Evolutionary conservation across 2,329 filamentous ascomycete genomes (phyloP).

Genomic region (Alternaria arborescens): DNA sequence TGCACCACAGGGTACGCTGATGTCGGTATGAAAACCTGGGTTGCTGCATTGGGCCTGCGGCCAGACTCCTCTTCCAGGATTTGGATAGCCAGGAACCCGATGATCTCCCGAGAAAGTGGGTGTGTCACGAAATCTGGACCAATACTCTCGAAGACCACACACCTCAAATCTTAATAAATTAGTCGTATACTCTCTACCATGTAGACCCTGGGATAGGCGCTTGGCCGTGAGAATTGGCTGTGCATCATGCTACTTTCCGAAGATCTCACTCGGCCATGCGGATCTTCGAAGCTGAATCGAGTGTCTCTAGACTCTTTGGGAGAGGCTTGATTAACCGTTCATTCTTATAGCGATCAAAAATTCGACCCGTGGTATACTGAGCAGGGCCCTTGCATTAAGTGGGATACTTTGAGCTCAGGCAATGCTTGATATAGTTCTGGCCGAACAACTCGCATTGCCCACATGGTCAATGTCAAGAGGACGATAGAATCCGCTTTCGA

Average conservation of each 20-base stretch:
- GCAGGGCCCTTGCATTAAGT: neutral
- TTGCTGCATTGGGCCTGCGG: neutral
- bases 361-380: neutral
- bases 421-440: neutral
- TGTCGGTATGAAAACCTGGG: neutral
- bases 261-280: neutral
- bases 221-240: neutral
- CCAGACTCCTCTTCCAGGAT: neutral
- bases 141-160: neutral
- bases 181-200: neutral
- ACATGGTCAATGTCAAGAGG: neutral
- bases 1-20: neutral
- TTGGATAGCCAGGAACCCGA: neutral
- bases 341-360: neutral
- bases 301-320: neutral
- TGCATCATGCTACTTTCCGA: neutral
- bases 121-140: neutral
- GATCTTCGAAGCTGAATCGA: neutral
- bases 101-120: neutral
- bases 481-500: neutral
- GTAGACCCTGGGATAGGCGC: neutral
- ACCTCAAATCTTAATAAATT: neutral
- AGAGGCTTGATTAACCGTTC: neutral
- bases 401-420: neutral
- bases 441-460: neutral